These are phyloP conservation scores for Artemisia annua DNA, from an alignment of 129 eudicot genomes.

Conservation along the genomic window DNA sequence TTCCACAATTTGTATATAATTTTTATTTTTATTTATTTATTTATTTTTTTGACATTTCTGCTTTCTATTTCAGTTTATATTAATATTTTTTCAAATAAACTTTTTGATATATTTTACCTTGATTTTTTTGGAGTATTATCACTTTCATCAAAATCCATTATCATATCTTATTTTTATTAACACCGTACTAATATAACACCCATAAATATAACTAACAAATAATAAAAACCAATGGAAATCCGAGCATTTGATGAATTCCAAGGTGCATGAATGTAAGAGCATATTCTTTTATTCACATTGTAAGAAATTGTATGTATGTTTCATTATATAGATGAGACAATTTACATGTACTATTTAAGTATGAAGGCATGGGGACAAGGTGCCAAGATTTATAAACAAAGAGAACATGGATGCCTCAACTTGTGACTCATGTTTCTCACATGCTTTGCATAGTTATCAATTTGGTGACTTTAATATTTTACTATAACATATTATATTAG, in stretches of 20 bases:
- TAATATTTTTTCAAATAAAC: too few species aligned
- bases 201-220: background rate
- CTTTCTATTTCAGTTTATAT: too few species aligned
- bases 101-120: background rate
- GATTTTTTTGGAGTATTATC: background rate
- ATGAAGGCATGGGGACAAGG: conserved; percentile 33
- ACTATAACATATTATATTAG: background rate
- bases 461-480: conserved; percentile 15
- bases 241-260: background rate
- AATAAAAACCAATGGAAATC: background rate
- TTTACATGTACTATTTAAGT: conserved; percentile 10
- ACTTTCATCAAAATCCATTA: background rate
- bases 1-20: too few species aligned
- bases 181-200: conserved; percentile 5
- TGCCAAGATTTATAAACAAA: conserved; percentile 31
- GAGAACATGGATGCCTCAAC: conserved; percentile 40
- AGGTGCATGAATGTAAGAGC: conserved; percentile 22
- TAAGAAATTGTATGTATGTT: background rate
- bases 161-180: background rate
- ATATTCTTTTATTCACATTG: conserved; percentile 22
- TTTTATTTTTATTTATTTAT: too few species aligned
- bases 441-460: conserved; percentile 28
- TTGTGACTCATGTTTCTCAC: conserved; percentile 34
- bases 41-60: too few species aligned
- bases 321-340: conserved; percentile 1